Evolutionary conservation across 2,329 filamentous ascomycete genomes (phyloP).

Genomic region (Hypomyces rosellus): DNA sequence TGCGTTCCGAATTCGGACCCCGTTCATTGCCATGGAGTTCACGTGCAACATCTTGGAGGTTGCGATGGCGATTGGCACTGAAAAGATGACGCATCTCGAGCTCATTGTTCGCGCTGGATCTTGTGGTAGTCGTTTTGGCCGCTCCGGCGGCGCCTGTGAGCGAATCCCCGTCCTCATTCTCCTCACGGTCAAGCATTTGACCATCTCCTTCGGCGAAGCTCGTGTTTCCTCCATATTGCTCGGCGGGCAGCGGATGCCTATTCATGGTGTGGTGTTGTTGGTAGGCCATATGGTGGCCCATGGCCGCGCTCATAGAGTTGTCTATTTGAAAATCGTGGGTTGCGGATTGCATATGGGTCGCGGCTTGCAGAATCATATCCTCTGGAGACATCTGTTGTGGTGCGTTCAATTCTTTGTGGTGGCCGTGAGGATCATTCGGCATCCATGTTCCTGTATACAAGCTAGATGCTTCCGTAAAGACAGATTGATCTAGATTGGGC

Average conservation of each 20-base stretch:
- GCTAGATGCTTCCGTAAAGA: conserved; percentile 36
- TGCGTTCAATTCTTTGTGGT: conserved; percentile 37
- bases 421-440: conserved; percentile 37
- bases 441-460: conserved; percentile 48
- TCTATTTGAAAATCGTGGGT: conserved; percentile 47
- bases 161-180: conserved; percentile 51
- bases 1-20: conserved; percentile 74
- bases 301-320: conserved; percentile 36
- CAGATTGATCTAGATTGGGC: conserved; percentile 42
- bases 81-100: conserved; percentile 73
- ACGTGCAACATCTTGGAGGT: conserved; percentile 63
- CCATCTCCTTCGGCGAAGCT: conserved; percentile 54
- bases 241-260: conserved; percentile 48
- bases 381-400: conserved; percentile 48
- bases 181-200: conserved; percentile 55
- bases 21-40: conserved; percentile 75
- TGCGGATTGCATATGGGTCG: conserved; percentile 47
- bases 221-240: conserved; percentile 45
- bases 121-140: conserved; percentile 52
- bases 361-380: conserved; percentile 53
- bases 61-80: conserved; percentile 59
- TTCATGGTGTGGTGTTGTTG: conserved; percentile 35
- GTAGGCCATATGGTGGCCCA: conserved; percentile 37
- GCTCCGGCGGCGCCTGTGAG: conserved; percentile 38
- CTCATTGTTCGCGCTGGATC: conserved; percentile 73